A percentile compares a stretch with the other conserved stretches of the same genome.
These are phyloP conservation scores for Alternaria sp. DNA, from an alignment of 2,329 filamentous ascomycete genomes.

Conservation along the genomic window DNA sequence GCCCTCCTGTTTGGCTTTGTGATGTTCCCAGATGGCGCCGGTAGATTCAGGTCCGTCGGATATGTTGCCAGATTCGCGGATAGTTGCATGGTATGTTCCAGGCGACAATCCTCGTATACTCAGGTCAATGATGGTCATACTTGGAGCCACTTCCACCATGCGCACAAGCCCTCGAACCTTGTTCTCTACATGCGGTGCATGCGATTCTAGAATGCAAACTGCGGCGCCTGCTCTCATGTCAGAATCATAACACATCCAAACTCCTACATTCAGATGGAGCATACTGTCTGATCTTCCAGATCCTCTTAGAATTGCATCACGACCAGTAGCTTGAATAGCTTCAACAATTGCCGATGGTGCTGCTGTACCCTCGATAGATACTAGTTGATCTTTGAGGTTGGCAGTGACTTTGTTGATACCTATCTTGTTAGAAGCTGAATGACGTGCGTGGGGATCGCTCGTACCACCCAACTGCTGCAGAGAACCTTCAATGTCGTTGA, in stretches of 20 bases:
- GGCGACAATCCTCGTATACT: slow-evolving; percentile 83
- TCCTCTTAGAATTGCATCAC: slow-evolving; percentile 93
- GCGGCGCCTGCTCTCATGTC: slow-evolving; percentile 68
- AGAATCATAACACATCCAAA: slow-evolving; percentile 6
- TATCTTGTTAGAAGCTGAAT: slow-evolving; percentile 46
- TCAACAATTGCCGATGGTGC: slow-evolving; percentile 89
- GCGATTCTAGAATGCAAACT: slow-evolving; percentile 95
- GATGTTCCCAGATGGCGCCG: slow-evolving; percentile 79
- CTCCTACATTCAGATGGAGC: slow-evolving; percentile 46
- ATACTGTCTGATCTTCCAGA: slow-evolving; percentile 85
- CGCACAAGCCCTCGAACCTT: slow-evolving; percentile 86
- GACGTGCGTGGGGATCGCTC: slow-evolving; percentile 34
- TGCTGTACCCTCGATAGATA: slow-evolving; percentile 88
- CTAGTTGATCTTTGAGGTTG: slow-evolving; percentile 81
- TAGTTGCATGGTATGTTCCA: slow-evolving; percentile 83
- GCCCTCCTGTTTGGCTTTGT: slow-evolving; percentile 56
- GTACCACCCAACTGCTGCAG: slow-evolving; percentile 76
- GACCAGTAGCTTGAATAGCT: slow-evolving; percentile 87
- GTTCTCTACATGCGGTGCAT: slow-evolving; percentile 67
- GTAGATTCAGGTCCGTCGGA: slow-evolving; percentile 83
- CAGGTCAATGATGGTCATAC: slow-evolving; percentile 84
- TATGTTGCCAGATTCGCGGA: slow-evolving; percentile 88
- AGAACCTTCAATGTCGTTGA: slow-evolving; percentile 83
- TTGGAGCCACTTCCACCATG: slow-evolving; percentile 88
- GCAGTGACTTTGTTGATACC: slow-evolving; percentile 86